phyloP scores from a whole-genome alignment of 2,329 filamentous ascomycete genomes.

The Tolypocladium amazonense region DNA sequence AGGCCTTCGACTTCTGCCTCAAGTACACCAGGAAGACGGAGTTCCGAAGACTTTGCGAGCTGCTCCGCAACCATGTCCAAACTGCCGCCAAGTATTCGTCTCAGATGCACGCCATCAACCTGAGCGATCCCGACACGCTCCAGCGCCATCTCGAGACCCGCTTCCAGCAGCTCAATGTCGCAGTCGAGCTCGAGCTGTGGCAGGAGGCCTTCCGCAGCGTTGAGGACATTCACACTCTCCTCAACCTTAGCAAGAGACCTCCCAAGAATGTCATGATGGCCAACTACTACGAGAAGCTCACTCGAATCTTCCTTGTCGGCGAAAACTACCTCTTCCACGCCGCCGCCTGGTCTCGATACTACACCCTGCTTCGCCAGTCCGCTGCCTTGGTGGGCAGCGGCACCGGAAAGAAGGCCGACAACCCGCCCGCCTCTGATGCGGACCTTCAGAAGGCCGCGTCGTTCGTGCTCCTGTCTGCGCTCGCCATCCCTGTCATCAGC shows the following conservation, averaged over 20 bases:
- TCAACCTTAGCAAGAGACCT: conserved; percentile 94
- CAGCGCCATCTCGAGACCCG: conserved; percentile 96
- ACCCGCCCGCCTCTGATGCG: conserved; percentile 77
- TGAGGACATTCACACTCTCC: conserved; percentile 94
- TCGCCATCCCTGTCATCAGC: conserved; percentile 99
- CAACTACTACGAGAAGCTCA: conserved; percentile 99
- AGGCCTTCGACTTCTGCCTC: conserved; percentile 97
- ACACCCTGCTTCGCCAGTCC: conserved; percentile 89
- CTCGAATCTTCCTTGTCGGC: conserved; percentile 94
- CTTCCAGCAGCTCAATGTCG: conserved; percentile 97
- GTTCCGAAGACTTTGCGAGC: conserved; percentile 95
- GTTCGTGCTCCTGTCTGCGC: conserved; percentile 86
- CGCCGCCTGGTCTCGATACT: conserved; percentile 94
- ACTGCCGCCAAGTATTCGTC: conserved; percentile 98
- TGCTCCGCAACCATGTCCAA: conserved; percentile 96
- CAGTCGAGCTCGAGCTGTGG: conserved; percentile 95
- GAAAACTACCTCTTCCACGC: conserved; percentile 99
- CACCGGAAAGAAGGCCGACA: conserved; percentile 87
- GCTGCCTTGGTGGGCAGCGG: conserved; percentile 72
- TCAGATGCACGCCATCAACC: conserved; percentile 98
- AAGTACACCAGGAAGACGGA: conserved; percentile 99
- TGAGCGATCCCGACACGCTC: conserved; percentile 93
- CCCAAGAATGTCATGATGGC: conserved; percentile 99
- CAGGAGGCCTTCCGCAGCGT: conserved; percentile 99
- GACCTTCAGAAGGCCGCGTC: conserved; percentile 92